A percentile compares a stretch with the other conserved stretches of the same genome.
Evolutionary conservation across 2,329 filamentous ascomycete species (phyloP).

Genomic region (Byssothecium circinans): DNA sequence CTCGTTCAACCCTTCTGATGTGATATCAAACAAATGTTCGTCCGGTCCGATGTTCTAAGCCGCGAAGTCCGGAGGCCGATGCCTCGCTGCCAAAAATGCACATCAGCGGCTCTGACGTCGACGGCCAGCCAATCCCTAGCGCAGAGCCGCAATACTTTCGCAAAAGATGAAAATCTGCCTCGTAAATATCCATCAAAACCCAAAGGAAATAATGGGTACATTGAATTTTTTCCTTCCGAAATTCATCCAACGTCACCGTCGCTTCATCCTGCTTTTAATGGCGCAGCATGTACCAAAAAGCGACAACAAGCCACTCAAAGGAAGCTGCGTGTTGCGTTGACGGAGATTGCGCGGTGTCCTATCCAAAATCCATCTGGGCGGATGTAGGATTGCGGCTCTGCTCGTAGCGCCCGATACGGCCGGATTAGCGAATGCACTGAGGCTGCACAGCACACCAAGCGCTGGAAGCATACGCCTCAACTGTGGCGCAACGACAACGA

Average conservation of each 20-base stretch:
- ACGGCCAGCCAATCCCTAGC: too few relatives aligned
- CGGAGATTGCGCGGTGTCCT: constrained; percentile 1
- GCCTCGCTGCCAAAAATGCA: too few relatives aligned
- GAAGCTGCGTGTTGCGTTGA: background rate
- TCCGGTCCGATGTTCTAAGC: too few relatives aligned
- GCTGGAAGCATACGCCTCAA: background rate
- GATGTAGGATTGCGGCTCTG: background rate
- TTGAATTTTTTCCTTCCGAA: background rate
- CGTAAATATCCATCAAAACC: too few relatives aligned
- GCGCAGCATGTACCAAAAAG: background rate
- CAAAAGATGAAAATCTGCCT: too few relatives aligned
- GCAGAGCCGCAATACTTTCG: too few relatives aligned
- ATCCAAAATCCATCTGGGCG: background rate
- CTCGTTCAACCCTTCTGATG: too few relatives aligned
- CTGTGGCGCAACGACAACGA: background rate
- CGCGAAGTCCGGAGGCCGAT: too few relatives aligned
- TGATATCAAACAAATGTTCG: background rate
- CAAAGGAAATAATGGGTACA: too few relatives aligned
- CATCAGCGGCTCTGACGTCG: too few relatives aligned
- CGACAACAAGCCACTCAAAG: background rate
- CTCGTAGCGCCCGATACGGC: background rate
- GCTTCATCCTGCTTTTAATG: background rate
- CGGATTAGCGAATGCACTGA: background rate
- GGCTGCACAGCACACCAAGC: background rate
- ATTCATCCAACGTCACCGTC: background rate